Conservation (phyloP, 257 asterid genomes). For the Solanum bukasovii region DNA sequence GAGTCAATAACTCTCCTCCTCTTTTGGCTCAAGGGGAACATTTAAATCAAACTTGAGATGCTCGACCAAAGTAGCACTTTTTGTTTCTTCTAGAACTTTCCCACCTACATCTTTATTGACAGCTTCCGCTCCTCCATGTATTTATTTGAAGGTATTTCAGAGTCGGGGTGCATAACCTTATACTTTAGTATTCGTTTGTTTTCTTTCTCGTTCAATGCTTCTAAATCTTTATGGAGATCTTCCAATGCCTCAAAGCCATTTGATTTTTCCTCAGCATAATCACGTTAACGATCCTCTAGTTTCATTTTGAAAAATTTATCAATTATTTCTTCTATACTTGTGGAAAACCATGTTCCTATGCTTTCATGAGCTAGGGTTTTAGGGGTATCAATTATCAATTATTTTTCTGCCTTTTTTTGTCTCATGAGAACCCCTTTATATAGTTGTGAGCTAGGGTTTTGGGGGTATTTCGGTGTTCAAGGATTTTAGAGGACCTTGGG, state of each 20-base stretch:
- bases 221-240: neutral
- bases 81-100: neutral
- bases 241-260: neutral
- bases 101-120: neutral
- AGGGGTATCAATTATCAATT: too few relatives aligned
- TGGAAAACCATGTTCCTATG: too few relatives aligned
- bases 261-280: too few relatives aligned
- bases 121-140: neutral
- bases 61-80: neutral
- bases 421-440: too few relatives aligned
- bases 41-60: neutral
- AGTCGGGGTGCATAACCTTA: neutral
- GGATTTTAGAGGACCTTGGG: too few relatives aligned
- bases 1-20: neutral
- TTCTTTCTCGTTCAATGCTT: neutral
- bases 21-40: neutral
- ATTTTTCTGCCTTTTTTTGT: too few relatives aligned
- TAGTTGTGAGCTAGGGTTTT: too few relatives aligned
- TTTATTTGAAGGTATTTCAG: neutral
- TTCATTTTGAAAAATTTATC: too few relatives aligned
- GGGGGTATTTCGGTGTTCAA: too few relatives aligned
- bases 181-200: neutral
- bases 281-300: too few relatives aligned
- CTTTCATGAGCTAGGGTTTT: too few relatives aligned
- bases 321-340: too few relatives aligned